phyloP scores from a whole-genome alignment of 306 rosid species.

The Erythrophleum fordii region DNA sequence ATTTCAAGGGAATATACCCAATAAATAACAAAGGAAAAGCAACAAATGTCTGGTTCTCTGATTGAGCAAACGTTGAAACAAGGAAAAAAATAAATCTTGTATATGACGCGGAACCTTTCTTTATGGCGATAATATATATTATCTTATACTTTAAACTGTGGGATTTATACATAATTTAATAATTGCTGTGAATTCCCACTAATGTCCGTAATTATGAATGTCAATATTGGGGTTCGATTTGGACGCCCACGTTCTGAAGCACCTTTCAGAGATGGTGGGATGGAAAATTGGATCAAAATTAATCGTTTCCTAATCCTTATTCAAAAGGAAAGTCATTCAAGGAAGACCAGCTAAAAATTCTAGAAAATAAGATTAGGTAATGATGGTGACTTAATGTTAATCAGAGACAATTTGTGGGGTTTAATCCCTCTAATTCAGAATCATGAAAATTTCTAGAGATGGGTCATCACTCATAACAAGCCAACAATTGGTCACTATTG shows the following conservation, averaged over 20 bases:
- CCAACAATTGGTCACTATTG: neutral
- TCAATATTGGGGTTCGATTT: neutral
- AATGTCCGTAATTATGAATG: neutral
- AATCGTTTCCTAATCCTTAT: neutral
- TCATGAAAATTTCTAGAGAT: neutral
- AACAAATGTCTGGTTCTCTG: neutral
- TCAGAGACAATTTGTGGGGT: neutral
- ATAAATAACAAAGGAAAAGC: conserved; percentile 27
- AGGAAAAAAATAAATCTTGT: neutral
- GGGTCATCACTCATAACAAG: neutral
- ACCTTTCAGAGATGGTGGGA: neutral
- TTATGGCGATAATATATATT: conserved; percentile 3
- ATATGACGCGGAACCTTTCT: conserved; percentile 10
- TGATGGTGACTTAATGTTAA: neutral
- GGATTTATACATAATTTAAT: conserved; percentile 24
- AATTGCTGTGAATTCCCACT: conserved; percentile 22
- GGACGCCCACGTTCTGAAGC: conserved; percentile 40
- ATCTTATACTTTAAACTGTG: neutral
- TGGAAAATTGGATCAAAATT: neutral
- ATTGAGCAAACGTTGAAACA: conserved; percentile 29
- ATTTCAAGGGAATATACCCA: conserved; percentile 23
- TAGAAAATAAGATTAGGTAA: neutral
- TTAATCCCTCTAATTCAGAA: neutral
- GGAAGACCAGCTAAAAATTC: neutral
- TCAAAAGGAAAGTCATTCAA: neutral